Evolutionary conservation across 495 filamentous ascomycete genomes (phyloP).

Genomic region (Hyaloscypha variabilis): DNA sequence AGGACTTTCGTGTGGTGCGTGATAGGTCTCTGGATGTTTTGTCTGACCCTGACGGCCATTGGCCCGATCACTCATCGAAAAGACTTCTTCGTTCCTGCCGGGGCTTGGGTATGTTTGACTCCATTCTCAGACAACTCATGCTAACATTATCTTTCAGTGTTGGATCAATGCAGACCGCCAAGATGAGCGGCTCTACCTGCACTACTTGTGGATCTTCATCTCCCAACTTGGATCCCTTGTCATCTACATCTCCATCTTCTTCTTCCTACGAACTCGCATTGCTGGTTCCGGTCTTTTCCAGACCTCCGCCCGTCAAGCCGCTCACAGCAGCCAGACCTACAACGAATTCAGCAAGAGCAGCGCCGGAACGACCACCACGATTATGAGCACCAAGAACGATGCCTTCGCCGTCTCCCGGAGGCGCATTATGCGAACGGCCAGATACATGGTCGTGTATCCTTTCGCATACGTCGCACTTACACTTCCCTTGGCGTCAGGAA

Average conservation of each 20-base stretch:
- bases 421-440: constrained; percentile 11
- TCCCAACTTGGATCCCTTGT: constrained; percentile 62
- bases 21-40: constrained; percentile 51
- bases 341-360: too few species aligned
- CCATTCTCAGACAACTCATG: too few species aligned
- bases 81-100: constrained; percentile 53
- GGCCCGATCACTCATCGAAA: constrained; percentile 47
- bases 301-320: too few species aligned
- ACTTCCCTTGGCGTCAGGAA: constrained; percentile 6
- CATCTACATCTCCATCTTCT: constrained; percentile 58
- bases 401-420: too few species aligned
- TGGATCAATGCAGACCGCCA: constrained; percentile 4
- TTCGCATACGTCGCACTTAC: constrained; percentile 16
- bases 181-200: constrained; percentile 54
- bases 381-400: too few species aligned
- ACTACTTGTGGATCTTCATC: constrained; percentile 70
- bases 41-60: constrained; percentile 50
- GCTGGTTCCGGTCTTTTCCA: constrained; percentile 6
- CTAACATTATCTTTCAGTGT: too few species aligned
- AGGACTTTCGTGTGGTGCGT: constrained; percentile 46
- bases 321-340: too few species aligned
- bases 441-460: constrained; percentile 16
- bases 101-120: constrained; percentile 51
- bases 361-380: too few species aligned
- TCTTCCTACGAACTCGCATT: constrained; percentile 43